Base-by-base conservation (phyloP, 345 rosid genomes). In the Moricandia arvensis region DNA sequence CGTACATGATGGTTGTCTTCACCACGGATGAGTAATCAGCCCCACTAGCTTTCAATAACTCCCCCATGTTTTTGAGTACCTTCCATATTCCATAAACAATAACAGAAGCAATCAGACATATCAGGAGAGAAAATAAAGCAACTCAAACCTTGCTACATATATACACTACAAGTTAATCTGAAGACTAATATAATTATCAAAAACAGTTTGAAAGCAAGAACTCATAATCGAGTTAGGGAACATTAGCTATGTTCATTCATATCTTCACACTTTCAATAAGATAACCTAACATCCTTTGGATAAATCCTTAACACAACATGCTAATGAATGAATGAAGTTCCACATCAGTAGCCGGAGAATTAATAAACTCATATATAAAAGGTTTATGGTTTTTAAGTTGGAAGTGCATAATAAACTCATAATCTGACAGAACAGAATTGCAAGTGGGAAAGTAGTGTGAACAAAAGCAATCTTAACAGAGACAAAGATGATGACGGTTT, bases 61-160 rank as follows among this genome's bases (percentile, higher is more conserved):
- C 83, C 13, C 83, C 83, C 78, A 80, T 80, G 70, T 80, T 80
- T 62, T 76, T 80, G 59, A 80, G 80, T 61, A 80, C 34, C 83
- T 80, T 68, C 21, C 0, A 64, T n/a, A 38, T 61, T 24, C 47
- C 38, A 7, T 41, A n/a, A 13, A 11, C 60, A 15, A 11, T 6
- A 66, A 26, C 13, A 66, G n/a, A 66, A 66, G 59, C 15, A 66
- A 66, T 41, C 59, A 68, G 21, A 63, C 15, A 66, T 10, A 75
- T 64, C 72, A 69, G 72, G 13, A 66, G 9, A 10, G 15, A 1
- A 5, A 49, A 38, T 27, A 43, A 18, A 72, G 31, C 4, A 58
- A 59, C 51, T 78, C 35, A 59, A 45, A 27, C 58, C 62, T 78
- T 49, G 5, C 47, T 8, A 47, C 45, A 27, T 12, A 4, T 0